Base-by-base conservation (phyloP, 2,329 filamentous ascomycete genomes). In the Claviceps monticola region DNA sequence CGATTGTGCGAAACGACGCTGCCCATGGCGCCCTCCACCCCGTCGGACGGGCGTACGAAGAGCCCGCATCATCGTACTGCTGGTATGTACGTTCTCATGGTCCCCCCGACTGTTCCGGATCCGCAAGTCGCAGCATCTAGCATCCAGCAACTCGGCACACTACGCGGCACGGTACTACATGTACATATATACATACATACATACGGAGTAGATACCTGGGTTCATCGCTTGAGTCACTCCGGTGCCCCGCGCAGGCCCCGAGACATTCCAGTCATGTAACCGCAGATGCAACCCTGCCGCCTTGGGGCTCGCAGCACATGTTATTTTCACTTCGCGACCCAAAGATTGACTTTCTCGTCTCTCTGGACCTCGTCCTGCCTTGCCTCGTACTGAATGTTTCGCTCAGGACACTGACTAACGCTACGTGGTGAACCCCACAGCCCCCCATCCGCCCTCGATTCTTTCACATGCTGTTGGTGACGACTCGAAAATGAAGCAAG, bases 401-500 rank as follows among this genome's bases (percentile, higher is more conserved):
- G 43, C 38, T n/a, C 50, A 47, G 37, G 29, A 43, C 42, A 42
- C 21, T 38, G 17, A 29, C 46, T 41, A 23, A 54, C 21, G 16
- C 21, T 23, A 39, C 36, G 26, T 26, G 16, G 46, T 51, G 52
- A 23, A 37, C 37, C 7, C 52, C 29, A 21, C 42, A 49, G 36
- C 46, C 16, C 52, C 46, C n/a, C 43, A 39, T 16, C 51, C 29
- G 23, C 39, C 43, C 17, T 23, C 17, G 43, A 41, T 19, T 29
- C 11, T 51, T 36, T 50, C 41, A 13, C 46, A 52, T 44, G 51
- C 50, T 44, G 48, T 50, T 41, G 50, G 38, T 53, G 51, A 55
- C 9, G 48, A 53, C 56, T 56, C 58, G 61, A 54, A 57, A 45
- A 46, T 49, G 47, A 52, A 50, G 43, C 46, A 55, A 37, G 53